These are phyloP conservation scores for Cryptococcus maquisensis DNA, from an alignment of 1,284 basidiomycete genomes.

Conservation along the genomic window DNA sequence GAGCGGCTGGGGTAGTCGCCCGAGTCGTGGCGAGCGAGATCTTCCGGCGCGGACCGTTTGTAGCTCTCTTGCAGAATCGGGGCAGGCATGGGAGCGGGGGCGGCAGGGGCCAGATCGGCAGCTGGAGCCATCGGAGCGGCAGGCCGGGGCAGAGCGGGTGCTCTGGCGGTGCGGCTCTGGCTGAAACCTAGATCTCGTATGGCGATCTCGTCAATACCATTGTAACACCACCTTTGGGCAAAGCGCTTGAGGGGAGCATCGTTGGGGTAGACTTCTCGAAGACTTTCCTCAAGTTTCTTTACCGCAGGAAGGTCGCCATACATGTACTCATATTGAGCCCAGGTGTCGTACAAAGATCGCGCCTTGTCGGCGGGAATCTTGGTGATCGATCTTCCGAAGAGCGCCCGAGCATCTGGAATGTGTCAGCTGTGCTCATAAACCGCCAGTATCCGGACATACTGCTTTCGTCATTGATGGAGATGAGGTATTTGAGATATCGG, in stretches of 20 bases:
- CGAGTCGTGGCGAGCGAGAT: slow-evolving; percentile 3
- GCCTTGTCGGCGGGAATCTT: slow-evolving; percentile 74
- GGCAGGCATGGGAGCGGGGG: not conserved
- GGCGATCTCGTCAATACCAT: slow-evolving; percentile 82
- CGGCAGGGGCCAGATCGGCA: not conserved
- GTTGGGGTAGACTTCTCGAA: slow-evolving; percentile 79
- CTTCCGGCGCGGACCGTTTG: slow-evolving; percentile 11
- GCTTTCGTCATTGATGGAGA: slow-evolving; percentile 91
- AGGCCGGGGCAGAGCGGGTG: not conserved
- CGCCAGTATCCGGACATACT: slow-evolving; percentile 57
- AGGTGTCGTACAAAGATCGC: slow-evolving; percentile 86
- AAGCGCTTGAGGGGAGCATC: slow-evolving; percentile 88
- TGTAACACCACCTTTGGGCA: slow-evolving; percentile 82
- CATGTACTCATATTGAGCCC: slow-evolving; percentile 92
- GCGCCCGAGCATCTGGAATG: slow-evolving; percentile 76
- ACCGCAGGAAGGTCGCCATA: slow-evolving; percentile 88
- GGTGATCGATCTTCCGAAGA: slow-evolving; percentile 76
- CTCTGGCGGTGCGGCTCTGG: slow-evolving; percentile 3
- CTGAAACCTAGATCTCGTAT: slow-evolving; percentile 79
- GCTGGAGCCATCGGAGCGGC: not conserved
- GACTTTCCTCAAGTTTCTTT: slow-evolving; percentile 80
- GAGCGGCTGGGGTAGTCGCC: slow-evolving; percentile 1
- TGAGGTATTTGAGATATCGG: slow-evolving; percentile 86
- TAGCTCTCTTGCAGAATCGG: slow-evolving; percentile 1
- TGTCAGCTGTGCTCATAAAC: not conserved